Base-by-base conservation (phyloP, 2,329 filamentous ascomycete species). In the Epichloe festucae region DNA sequence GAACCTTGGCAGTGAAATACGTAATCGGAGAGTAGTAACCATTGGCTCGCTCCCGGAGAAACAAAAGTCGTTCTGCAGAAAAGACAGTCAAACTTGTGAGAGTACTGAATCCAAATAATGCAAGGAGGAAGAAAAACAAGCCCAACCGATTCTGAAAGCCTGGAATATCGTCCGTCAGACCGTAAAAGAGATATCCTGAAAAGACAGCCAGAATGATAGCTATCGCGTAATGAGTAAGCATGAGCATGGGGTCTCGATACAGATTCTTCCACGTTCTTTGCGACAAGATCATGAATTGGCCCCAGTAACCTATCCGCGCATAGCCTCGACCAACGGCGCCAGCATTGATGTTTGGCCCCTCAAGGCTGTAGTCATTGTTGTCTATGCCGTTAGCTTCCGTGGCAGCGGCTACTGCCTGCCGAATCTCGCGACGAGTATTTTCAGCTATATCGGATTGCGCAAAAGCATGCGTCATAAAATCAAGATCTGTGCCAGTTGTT, bases 181-280 rank as follows among this genome's bases (percentile, higher is more conserved):
- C 93, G 61, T 97, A 98, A 73, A 97, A 98, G 12, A 98, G 77
- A 68, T 87, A 97, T 3, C 93, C 93, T 2, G 91, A 90, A 53
- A 98, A 85, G 5, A 97, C 91, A 2, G 90, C 93, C 5, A 98
- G 78, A 0, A 97, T 72, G 54, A 98, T 97, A 7, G 93, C 89
- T 58, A 96, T 97, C 39, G 93, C 93, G 64, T 97, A 98, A 69
- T 98, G 93, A 0, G 90, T 96, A 53, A 98, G 78, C 93, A 98
- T 98, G 54, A 98, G 74, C 79, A 97, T 90, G 1, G 93, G 93
- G 66, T 98, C 96, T 52, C 93, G 84, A 72, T 98, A 97, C 6
- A 98, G 76, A 63, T 98, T 98, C 63, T 87, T 89, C 91, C 91
- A 98, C 0, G 93, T 98, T 45, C 93, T 82, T 60, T 83, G 78